Conservation (phyloP, 2,329 filamentous ascomycete genomes). For the Chaetomiaceae sp. region DNA sequence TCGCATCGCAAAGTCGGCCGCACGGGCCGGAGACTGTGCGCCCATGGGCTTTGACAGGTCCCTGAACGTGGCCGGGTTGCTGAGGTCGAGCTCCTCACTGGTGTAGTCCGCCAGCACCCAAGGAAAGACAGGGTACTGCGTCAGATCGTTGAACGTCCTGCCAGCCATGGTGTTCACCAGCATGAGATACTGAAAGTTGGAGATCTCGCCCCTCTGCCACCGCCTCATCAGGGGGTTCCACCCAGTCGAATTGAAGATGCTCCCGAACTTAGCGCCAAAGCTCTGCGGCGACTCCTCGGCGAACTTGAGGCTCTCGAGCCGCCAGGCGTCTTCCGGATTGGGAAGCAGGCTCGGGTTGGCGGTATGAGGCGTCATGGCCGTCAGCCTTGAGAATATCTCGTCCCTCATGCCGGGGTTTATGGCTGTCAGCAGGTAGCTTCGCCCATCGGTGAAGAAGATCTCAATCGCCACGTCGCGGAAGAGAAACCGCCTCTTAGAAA, state of each 20-base stretch:
- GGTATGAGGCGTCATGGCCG: constrained; percentile 75
- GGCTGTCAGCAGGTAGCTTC: constrained; percentile 87
- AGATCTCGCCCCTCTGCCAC: constrained; percentile 93
- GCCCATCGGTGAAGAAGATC: constrained; percentile 93
- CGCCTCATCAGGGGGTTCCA: constrained; percentile 81
- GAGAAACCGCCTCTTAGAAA: constrained; percentile 91
- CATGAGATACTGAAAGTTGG: constrained; percentile 99
- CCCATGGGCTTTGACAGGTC: constrained; percentile 97
- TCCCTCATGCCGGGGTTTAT: constrained; percentile 71
- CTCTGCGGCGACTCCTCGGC: constrained; percentile 55
- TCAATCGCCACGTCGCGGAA: constrained; percentile 97
- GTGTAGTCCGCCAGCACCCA: constrained; percentile 97
- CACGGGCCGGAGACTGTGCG: constrained; percentile 72
- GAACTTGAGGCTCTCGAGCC: constrained; percentile 76
- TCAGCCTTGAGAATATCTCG: constrained; percentile 72
- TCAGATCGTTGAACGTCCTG: constrained; percentile 94
- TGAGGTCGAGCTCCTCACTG: constrained; percentile 84
- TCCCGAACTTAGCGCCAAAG: constrained; percentile 85
- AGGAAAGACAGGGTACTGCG: constrained; percentile 96
- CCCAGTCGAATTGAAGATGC: constrained; percentile 78
- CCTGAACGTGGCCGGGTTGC: constrained; percentile 78
- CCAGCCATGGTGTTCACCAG: constrained; percentile 97
- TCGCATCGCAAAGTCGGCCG: constrained; percentile 74
- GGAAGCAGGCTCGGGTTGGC: constrained; percentile 63
- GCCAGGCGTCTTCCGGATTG: constrained; percentile 85